These are phyloP conservation scores for Xerocomus amazonicus DNA, from an alignment of 1,284 basidiomycete genomes.

Conservation along the genomic window DNA sequence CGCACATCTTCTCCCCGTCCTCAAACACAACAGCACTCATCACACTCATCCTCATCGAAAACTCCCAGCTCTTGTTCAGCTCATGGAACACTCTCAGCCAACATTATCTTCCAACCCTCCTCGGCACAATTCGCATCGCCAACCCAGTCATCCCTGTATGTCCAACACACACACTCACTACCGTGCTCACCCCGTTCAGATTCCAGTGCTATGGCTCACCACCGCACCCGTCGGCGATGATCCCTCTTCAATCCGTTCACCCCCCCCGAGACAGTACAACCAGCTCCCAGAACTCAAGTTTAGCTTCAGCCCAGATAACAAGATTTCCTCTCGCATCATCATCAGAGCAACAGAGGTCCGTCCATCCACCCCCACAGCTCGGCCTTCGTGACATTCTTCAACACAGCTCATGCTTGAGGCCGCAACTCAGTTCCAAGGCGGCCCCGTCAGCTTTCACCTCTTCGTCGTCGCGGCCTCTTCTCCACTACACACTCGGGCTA, in stretches of 20 bases:
- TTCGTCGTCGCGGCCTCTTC: slow-evolving; percentile 53
- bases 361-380: neutral
- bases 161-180: neutral
- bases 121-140: slow-evolving; percentile 39
- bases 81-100: slow-evolving; percentile 56
- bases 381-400: neutral
- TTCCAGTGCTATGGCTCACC: slow-evolving; percentile 41
- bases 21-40: slow-evolving; percentile 42
- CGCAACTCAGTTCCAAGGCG: slow-evolving; percentile 32
- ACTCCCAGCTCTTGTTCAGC: slow-evolving; percentile 46
- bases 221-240: slow-evolving; percentile 35
- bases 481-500: slow-evolving; percentile 37
- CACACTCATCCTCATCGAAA: slow-evolving; percentile 59
- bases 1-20: slow-evolving; percentile 34
- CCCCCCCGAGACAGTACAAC: slow-evolving; percentile 31
- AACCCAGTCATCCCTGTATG: slow-evolving; percentile 39
- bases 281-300: slow-evolving; percentile 44
- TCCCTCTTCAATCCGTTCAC: slow-evolving; percentile 31
- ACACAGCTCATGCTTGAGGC: slow-evolving; percentile 30
- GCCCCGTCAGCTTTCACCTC: slow-evolving; percentile 47
- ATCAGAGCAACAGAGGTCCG: slow-evolving; percentile 45
- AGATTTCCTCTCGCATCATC: slow-evolving; percentile 43
- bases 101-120: slow-evolving; percentile 49
- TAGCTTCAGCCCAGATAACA: slow-evolving; percentile 40
- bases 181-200: slow-evolving; percentile 23